Conservation (phyloP, 2,329 filamentous ascomycete species). For the Aspergillus jensenii region DNA sequence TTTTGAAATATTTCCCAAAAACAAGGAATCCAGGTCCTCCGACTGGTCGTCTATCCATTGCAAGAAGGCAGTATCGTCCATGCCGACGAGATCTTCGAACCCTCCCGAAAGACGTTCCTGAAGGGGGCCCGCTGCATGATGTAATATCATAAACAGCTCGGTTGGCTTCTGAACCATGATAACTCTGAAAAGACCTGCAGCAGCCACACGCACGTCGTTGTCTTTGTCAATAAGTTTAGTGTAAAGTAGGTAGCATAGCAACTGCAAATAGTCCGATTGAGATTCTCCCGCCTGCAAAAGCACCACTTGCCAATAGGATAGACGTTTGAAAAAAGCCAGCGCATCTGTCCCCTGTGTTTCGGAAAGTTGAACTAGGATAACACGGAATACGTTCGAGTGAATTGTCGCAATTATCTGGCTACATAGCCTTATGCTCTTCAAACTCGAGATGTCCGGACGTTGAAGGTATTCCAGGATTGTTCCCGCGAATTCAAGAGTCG, state of each 20-base stretch:
- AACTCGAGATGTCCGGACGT: slow-evolving; percentile 72
- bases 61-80: slow-evolving; percentile 87
- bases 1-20: slow-evolving; percentile 77
- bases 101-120: slow-evolving; percentile 71
- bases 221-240: slow-evolving; percentile 76
- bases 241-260: slow-evolving; percentile 93
- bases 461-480: slow-evolving; percentile 85
- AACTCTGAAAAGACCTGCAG: slow-evolving; percentile 85
- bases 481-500: slow-evolving; percentile 81
- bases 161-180: slow-evolving; percentile 90
- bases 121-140: slow-evolving; percentile 67
- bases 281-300: slow-evolving; percentile 74
- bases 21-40: slow-evolving; percentile 74
- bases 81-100: slow-evolving; percentile 79
- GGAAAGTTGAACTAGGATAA: slow-evolving; percentile 77
- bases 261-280: slow-evolving; percentile 77
- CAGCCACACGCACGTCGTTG: slow-evolving; percentile 67
- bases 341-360: slow-evolving; percentile 74
- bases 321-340: slow-evolving; percentile 73
- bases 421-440: slow-evolving; percentile 91
- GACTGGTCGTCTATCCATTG: slow-evolving; percentile 84
- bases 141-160: slow-evolving; percentile 73
- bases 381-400: slow-evolving; percentile 72
- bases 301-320: slow-evolving; percentile 95
- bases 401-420: slow-evolving; percentile 77